Base-by-base conservation (phyloP, 768 basidiomycete species). In the Leccinum boreale region DNA sequence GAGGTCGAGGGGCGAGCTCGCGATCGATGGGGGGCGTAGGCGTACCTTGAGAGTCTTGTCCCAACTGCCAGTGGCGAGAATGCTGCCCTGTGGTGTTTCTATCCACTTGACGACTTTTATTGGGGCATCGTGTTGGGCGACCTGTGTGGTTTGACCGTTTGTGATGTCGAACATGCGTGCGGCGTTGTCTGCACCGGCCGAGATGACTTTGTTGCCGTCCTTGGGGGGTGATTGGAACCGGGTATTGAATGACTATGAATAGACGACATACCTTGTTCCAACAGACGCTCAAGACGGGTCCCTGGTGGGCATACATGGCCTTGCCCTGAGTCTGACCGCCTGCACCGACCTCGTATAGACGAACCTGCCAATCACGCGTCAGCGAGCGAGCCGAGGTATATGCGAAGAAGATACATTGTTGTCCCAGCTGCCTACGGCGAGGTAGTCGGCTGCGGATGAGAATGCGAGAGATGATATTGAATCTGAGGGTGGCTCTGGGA, bases 61-160 rank as follows among this genome's bases (percentile, higher is more conserved):
- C 97, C 97, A 99, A 53, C 93, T 94, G 10, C 94, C 97, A 1
- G 96, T 98, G 12, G 87, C 92, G 19, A 95, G 78, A 60, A 95
- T 85, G 14, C 90, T 84, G 35, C 82, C 82, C 60, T 82, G 83
- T 21, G 85, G 85, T 5, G 87, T 82, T 60, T 94, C 89, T 53
- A 93, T 78, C 85, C 89, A 94, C 54, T 85, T 81, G 39, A 93
- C 86, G 57, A 83, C 85, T 71, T 87, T 91, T 66, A 96, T 85
- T 11, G 91, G 91, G 48, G 87, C 91, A 70, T 97, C 94, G 61
- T 98, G 94, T 59, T 89, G 89, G 19, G 92, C 94, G 50, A 97
- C 87, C 69, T 95, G 93, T 3, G 81, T 79, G 1, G 86, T 69
- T 69, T 89, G 87, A 1, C 92, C 92, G 1, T 93, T 94, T 19